A percentile compares a stretch with the other conserved stretches of the same genome.
Conservation (phyloP, 208 protist species). For the Tritrichomonas foetus region DNA sequence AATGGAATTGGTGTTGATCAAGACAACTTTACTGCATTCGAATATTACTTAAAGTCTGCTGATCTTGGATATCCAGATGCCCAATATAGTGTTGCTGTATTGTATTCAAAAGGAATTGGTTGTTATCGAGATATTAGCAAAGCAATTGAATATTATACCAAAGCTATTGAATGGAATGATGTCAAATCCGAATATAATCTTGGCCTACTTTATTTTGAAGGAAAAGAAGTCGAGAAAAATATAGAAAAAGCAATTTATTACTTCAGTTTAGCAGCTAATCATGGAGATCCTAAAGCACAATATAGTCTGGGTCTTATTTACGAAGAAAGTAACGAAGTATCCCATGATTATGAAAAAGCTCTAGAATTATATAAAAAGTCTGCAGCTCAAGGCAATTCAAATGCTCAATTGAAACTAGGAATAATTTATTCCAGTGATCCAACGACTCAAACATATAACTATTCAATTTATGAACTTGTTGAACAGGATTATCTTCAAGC, state of each 20-base stretch:
- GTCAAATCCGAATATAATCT: not conserved
- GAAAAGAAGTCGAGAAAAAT: not conserved
- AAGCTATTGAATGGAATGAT: not conserved
- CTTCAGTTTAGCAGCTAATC: not conserved
- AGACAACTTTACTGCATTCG: not conserved
- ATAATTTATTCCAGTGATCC: too few relatives aligned
- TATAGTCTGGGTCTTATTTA: not conserved
- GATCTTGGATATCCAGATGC: not conserved
- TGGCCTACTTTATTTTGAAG: not conserved
- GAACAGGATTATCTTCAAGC: too few relatives aligned
- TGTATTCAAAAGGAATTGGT: not conserved
- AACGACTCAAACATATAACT: too few relatives aligned
- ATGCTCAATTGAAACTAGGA: not conserved
- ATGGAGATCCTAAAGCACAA: not conserved
- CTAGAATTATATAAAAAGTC: not conserved
- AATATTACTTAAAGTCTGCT: not conserved
- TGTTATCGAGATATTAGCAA: not conserved
- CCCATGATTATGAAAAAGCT: not conserved
- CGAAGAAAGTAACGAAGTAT: not conserved
- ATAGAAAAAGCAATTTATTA: not conserved
- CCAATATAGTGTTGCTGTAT: not conserved
- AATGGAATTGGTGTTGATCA: not conserved
- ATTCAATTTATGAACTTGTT: too few relatives aligned
- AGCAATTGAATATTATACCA: not conserved
- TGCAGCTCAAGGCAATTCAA: not conserved